Percentiles rank a stretch among this genome's conserved stretches.
phyloP scores from a whole-genome alignment of 371 early-diverging fungal genomes.

The Entomophthora muscae region DNA sequence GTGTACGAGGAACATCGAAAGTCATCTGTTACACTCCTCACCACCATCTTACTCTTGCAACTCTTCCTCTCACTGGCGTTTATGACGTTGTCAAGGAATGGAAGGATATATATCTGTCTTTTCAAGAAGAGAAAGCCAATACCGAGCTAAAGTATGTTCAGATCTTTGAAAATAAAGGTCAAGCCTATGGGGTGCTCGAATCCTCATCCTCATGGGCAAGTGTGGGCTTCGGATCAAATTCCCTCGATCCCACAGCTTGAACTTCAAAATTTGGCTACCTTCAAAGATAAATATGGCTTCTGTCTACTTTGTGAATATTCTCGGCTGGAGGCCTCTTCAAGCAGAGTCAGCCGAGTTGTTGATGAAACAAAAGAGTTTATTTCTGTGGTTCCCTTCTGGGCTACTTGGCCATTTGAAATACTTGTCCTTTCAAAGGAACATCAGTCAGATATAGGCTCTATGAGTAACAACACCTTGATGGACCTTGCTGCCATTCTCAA shows the following conservation, averaged over 20 bases:
- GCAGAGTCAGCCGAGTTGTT: conserved; percentile 44
- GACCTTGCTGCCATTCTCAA: conserved; percentile 60
- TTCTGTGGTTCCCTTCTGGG: conserved; percentile 86
- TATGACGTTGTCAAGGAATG: conserved; percentile 52
- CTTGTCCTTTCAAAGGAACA: conserved; percentile 61
- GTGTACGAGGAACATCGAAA: conserved; percentile 61
- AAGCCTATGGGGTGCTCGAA: conserved; percentile 90
- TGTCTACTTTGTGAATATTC: conserved; percentile 73
- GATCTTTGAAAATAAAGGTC: conserved; percentile 94
- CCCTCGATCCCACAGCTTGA: conserved; percentile 64
- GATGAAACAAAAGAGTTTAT: conserved; percentile 60
- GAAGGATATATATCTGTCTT: conserved; percentile 32
- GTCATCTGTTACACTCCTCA: conserved; percentile 81
- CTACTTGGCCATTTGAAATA: conserved; percentile 89
- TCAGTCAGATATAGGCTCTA: conserved; percentile 27
- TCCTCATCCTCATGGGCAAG: conserved; percentile 83
- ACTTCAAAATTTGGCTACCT: conserved; percentile 30
- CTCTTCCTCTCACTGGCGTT: conserved; percentile 47
- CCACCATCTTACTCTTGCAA: conserved; percentile 77
- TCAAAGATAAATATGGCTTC: conserved; percentile 21
- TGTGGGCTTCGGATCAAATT: conserved; percentile 74
- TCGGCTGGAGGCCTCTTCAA: conserved; percentile 29
- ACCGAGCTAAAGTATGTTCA: conserved; percentile 41
- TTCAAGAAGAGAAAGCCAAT: no score
- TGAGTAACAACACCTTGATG: conserved; percentile 21